These are phyloP conservation scores for Hortaea sp. DNA, from an alignment of 2,329 filamentous ascomycete genomes.

Conservation along the genomic window DNA sequence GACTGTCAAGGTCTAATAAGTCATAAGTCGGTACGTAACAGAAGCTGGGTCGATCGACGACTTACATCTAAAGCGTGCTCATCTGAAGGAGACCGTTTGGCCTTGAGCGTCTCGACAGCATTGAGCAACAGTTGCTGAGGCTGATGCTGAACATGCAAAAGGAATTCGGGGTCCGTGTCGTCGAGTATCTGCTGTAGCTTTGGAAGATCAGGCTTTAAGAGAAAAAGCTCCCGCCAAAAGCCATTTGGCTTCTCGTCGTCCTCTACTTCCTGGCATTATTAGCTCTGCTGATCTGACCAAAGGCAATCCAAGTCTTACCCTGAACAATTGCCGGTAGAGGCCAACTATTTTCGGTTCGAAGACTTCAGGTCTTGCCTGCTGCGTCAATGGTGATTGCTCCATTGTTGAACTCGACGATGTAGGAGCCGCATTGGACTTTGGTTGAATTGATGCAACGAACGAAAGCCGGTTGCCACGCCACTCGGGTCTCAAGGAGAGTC, in stretches of 20 bases:
- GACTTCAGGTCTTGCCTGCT: conserved; percentile 77
- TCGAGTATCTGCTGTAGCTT: conserved; percentile 60
- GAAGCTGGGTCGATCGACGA: background rate
- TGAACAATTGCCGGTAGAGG: conserved; percentile 77
- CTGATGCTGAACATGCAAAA: conserved; percentile 59
- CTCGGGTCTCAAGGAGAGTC: conserved; percentile 6
- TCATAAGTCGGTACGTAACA: conserved; percentile 30
- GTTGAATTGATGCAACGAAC: conserved; percentile 8
- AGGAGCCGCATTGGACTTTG: conserved; percentile 1
- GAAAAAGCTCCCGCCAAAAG: conserved; percentile 94
- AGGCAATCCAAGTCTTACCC: conserved; percentile 29
- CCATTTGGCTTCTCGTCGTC: conserved; percentile 67
- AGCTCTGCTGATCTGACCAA: background rate
- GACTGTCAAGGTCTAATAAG: conserved; percentile 74
- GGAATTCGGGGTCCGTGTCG: conserved; percentile 60
- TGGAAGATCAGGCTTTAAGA: conserved; percentile 67
- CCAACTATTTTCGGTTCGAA: conserved; percentile 92
- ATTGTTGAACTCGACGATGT: conserved; percentile 36
- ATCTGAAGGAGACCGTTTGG: conserved; percentile 50
- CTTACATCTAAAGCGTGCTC: conserved; percentile 79
- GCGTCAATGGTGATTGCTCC: conserved; percentile 87
- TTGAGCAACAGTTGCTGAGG: conserved; percentile 69
- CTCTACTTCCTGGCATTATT: conserved; percentile 43
- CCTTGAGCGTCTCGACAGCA: conserved; percentile 60
- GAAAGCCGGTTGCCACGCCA: conserved; percentile 11